Evolutionary conservation across 2,329 filamentous ascomycete genomes (phyloP), one percentile per base, ranked within the genome.

Genomic region (Fusarium camptoceras): DNA sequence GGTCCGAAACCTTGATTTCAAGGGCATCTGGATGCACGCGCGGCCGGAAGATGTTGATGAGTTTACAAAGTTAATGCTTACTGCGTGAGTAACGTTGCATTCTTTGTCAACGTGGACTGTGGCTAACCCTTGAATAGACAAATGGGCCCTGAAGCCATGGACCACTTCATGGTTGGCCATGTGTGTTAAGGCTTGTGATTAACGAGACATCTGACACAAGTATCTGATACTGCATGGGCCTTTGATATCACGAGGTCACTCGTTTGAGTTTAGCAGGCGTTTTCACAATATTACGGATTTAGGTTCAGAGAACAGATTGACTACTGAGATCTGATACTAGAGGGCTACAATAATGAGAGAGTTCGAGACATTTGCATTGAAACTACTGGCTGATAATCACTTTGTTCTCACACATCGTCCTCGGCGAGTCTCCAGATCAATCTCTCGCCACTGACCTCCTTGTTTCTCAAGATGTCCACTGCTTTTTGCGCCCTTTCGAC

Each of bases 401-500:
- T 47, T 41, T 15, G 5, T 6, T 15, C 20, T 56, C 27, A 64
- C 20, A 57, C 12, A 25, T 60, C 64, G 5, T 31, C 30, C 25
- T 75, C 65, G 1, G 71, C 49, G 11, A 79, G 69, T 42, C 68
- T 74, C 81, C 81, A 82, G 2, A 83, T 74, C 12, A 83, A 71
- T 62, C 77, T 82, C 73, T 83, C 81, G 6, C 81, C 80, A 59
- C 82, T 83, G 1, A 81, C 77, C 2, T 73, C 80, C 51, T 75
- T 80, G 9, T 76, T 76, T 14, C 82, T 75, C 46, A 83, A 55
- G 6, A 78, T 53, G 42, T 76, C 67, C 30, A 83, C 70, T 5
- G 81, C 81, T 11, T 77, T 81, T 31, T 80, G 77, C 9, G 80
- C 82, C 24, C 81, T 76, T 62, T 83, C 81, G 4, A 82, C 64